These are phyloP conservation scores for Aphanomyces stellatus DNA, from an alignment of 352 stramenopile genomes.

Conservation along the genomic window DNA sequence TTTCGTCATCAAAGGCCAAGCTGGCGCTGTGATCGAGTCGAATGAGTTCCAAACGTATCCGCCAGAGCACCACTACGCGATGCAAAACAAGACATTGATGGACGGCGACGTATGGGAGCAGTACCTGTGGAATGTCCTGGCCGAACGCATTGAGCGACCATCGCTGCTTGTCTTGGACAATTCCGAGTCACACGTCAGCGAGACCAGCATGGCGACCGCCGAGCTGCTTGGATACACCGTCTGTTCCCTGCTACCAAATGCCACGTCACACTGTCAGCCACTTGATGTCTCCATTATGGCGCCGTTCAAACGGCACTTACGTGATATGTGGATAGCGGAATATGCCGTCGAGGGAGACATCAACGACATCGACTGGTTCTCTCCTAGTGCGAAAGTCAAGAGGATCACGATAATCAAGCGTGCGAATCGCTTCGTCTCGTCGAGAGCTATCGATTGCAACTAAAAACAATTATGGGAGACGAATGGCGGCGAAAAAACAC, in stretches of 20 bases:
- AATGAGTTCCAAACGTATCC: constrained; percentile 19
- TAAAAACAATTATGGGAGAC: too few relatives aligned
- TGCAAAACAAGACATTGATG: constrained; percentile 26
- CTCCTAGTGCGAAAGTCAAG: too few relatives aligned
- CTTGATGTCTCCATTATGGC: constrained; percentile 20
- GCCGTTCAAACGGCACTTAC: constrained; percentile 15
- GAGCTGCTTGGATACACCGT: constrained; percentile 2
- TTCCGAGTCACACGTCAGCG: constrained; percentile 22
- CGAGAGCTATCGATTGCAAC: too few relatives aligned
- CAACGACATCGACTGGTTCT: too few relatives aligned
- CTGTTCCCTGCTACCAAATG: constrained; percentile 9
- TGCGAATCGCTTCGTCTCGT: too few relatives aligned
- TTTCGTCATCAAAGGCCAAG: constrained; percentile 20
- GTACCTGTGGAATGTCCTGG: constrained; percentile 17
- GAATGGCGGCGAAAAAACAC: too few relatives aligned
- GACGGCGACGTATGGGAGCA: constrained; percentile 3
- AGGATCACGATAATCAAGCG: too few relatives aligned
- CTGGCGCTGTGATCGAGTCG: constrained; percentile 16
- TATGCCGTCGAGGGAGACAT: too few relatives aligned
- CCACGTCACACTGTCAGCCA: constrained; percentile 12
- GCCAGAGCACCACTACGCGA: constrained; percentile 16
- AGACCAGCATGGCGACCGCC: background rate
- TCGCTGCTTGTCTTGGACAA: constrained; percentile 23
- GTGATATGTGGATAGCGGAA: background rate
- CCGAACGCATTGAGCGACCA: constrained; percentile 10